Evolutionary conservation across 1,284 basidiomycete species (phyloP).

Genomic region (Ganoderma lucidum): DNA sequence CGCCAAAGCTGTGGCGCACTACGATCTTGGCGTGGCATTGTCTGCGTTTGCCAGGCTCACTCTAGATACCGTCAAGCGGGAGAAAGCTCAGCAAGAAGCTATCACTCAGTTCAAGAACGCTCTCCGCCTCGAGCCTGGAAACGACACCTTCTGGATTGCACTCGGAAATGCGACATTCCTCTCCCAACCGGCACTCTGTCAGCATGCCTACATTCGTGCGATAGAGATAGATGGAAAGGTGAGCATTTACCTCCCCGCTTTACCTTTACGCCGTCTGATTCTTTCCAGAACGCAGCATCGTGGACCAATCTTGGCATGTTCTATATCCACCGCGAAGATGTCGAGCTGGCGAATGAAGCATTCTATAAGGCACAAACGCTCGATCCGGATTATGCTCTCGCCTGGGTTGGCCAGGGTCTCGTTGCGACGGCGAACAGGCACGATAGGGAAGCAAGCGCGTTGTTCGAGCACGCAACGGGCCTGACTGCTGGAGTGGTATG

Average conservation of each 20-base stretch:
- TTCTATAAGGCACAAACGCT: conserved; percentile 90
- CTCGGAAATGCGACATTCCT: conserved; percentile 81
- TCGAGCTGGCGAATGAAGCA: conserved; percentile 87
- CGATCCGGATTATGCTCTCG: conserved; percentile 88
- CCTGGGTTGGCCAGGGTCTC: conserved; percentile 96
- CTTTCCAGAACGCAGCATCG: conserved; percentile 69
- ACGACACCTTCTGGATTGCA: conserved; percentile 84
- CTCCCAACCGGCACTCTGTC: conserved; percentile 75
- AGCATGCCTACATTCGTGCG: conserved; percentile 93
- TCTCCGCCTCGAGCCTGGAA: conserved; percentile 77
- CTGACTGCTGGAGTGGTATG: conserved; percentile 65
- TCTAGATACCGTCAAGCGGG: conserved; percentile 41
- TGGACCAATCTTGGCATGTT: conserved; percentile 95
- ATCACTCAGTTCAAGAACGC: conserved; percentile 78
- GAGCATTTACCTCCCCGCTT: conserved; percentile 29
- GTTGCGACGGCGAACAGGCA: conserved; percentile 78
- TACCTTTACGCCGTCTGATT: conserved; percentile 20
- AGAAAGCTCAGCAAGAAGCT: conserved; percentile 58
- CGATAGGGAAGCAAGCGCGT: conserved; percentile 65
- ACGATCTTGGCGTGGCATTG: conserved; percentile 81
- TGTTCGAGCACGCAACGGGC: conserved; percentile 87
- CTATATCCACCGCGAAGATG: conserved; percentile 86
- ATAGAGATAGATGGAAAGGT: conserved; percentile 88
- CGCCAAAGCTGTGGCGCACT: conserved; percentile 71
- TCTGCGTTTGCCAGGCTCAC: conserved; percentile 55